These are phyloP conservation scores for Pachysolen tannophilus DNA, from an alignment of 805 yeast genomes.

Conservation along the genomic window DNA sequence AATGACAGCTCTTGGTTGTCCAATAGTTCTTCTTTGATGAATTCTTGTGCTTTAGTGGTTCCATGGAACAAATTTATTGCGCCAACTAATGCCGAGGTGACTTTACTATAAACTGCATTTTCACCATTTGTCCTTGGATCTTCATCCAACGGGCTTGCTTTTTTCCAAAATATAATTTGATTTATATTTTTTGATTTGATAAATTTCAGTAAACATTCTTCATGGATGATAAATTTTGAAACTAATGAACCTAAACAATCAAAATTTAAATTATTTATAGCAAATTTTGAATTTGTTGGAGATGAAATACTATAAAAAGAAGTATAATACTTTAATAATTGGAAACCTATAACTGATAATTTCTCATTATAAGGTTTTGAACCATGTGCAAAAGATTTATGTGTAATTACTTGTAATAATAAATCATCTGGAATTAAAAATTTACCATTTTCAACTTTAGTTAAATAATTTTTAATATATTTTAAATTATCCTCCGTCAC, in stretches of 20 bases:
- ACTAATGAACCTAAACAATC: constrained; percentile 51
- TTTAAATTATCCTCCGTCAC: constrained; percentile 37
- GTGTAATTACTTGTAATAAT: constrained; percentile 77
- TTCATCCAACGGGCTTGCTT: constrained; percentile 26
- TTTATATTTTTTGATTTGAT: constrained; percentile 41
- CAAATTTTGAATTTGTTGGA: constrained; percentile 21
- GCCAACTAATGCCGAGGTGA: constrained; percentile 57
- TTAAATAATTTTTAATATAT: constrained; percentile 40
- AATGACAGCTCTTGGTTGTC: constrained; percentile 8
- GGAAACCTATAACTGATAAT: constrained; percentile 64
- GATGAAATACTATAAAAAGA: constrained; percentile 32
- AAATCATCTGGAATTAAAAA: constrained; percentile 52
- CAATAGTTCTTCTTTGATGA: constrained; percentile 45
- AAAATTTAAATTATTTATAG: constrained; percentile 43
- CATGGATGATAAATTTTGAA: constrained; percentile 44
- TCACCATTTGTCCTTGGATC: constrained; percentile 47
- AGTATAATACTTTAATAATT: constrained; percentile 43
- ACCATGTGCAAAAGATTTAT: constrained; percentile 93
- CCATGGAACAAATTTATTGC: constrained; percentile 62
- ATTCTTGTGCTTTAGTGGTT: constrained; percentile 45
- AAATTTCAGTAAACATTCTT: constrained; percentile 41
- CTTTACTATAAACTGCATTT: constrained; percentile 43
- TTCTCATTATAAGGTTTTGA: constrained; percentile 84
- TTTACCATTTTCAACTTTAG: constrained; percentile 22
- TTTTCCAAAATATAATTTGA: constrained; percentile 58